phyloP scores from a whole-genome alignment of 176 grass and related monocot genomes.

The Aegilops speltoides region DNA sequence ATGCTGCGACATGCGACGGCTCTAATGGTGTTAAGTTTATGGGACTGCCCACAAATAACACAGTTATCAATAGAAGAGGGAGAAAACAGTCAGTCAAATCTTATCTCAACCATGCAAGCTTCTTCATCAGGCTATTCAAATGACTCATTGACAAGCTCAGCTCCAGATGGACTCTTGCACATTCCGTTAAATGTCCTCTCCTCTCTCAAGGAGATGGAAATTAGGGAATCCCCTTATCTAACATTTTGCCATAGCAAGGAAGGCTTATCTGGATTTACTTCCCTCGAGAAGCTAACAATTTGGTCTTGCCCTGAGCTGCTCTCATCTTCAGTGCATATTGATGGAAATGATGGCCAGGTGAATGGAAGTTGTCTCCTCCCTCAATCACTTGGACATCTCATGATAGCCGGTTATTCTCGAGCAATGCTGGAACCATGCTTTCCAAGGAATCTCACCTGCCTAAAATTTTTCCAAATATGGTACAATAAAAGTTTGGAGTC shows the following conservation, averaged over 20 bases:
- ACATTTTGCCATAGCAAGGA: neutral
- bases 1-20: neutral
- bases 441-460: neutral
- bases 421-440: neutral
- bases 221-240: accelerated
- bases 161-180: neutral
- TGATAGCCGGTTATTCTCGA: neutral
- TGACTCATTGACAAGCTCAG: neutral
- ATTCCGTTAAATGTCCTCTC: neutral
- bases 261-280: neutral
- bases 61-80: neutral
- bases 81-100: neutral
- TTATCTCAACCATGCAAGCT: neutral
- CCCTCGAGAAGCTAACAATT: neutral
- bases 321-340: neutral
- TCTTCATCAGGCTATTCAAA: neutral
- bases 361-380: neutral
- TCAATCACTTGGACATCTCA: neutral
- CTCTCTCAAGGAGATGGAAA: neutral
- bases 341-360: neutral
- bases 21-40: neutral
- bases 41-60: neutral
- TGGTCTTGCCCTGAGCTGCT: neutral
- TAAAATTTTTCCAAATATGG: neutral
- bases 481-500: neutral